Evolutionary conservation across 768 basidiomycete species (phyloP).

Genomic region (Leccinellum rugosiceps): DNA sequence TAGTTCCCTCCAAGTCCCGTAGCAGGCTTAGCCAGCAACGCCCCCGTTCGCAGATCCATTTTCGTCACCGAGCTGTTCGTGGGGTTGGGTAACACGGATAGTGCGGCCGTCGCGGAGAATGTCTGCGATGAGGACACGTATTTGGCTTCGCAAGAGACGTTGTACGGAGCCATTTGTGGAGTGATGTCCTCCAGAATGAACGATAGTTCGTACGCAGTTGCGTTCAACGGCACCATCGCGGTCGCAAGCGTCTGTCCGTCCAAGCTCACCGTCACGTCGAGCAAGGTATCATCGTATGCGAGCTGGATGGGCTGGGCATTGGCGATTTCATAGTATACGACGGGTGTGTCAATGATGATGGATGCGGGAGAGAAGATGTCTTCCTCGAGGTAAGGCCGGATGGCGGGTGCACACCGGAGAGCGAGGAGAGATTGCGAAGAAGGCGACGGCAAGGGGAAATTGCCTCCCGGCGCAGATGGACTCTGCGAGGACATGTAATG

Average conservation of each 20-base stretch:
- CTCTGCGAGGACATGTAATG: constrained; percentile 47
- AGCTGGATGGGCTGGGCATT: constrained; percentile 44
- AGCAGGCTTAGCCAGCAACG: constrained; percentile 48
- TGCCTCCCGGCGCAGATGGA: constrained; percentile 46
- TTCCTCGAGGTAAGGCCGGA: constrained; percentile 58
- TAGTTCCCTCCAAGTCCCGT: constrained; percentile 48
- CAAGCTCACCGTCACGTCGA: constrained; percentile 45
- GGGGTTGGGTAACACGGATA: constrained; percentile 51
- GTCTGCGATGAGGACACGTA: constrained; percentile 37
- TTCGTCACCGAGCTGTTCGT: constrained; percentile 57
- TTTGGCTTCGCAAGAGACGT: constrained; percentile 26
- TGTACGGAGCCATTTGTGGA: constrained; percentile 36
- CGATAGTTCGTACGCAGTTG: constrained; percentile 45
- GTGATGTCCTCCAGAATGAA: constrained; percentile 47
- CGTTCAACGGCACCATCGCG: constrained; percentile 50
- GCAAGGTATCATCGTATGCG: constrained; percentile 9
- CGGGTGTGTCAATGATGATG: constrained; percentile 51
- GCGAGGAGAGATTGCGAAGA: constrained; percentile 48
- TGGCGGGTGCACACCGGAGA: constrained; percentile 55
- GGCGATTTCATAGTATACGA: constrained; percentile 46
- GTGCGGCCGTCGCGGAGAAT: constrained; percentile 41
- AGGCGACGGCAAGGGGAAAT: constrained; percentile 39
- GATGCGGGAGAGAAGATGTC: constrained; percentile 42
- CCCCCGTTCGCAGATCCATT: constrained; percentile 60
- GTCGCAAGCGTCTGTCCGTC: constrained; percentile 42